Percentiles rank a stretch among this genome's conserved stretches.
These are phyloP conservation scores for Amanita exitialis DNA, from an alignment of 768 basidiomycete genomes.

Conservation along the genomic window DNA sequence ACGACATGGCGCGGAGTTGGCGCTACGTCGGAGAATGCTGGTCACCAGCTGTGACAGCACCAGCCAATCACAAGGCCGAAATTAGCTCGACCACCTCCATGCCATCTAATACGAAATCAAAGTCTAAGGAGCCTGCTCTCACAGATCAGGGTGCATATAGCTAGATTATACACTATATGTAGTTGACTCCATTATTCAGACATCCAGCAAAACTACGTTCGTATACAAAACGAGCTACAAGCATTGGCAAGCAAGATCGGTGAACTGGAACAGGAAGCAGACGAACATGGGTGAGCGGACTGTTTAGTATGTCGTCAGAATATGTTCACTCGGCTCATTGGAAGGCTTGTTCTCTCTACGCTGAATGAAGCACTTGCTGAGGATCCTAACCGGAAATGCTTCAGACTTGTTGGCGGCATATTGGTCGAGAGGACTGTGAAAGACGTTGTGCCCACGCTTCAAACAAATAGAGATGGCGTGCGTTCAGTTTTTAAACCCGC, in stretches of 20 bases:
- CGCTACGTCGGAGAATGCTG: constrained; percentile 21
- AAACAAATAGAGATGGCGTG: constrained; percentile 86
- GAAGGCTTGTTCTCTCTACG: constrained; percentile 74
- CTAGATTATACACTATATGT: constrained; percentile 14
- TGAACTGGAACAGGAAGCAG: constrained; percentile 91
- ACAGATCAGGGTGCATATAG: constrained; percentile 61
- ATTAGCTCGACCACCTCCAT: constrained; percentile 31
- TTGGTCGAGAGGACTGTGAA: constrained; percentile 93
- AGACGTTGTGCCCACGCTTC: constrained; percentile 84
- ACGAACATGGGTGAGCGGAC: constrained; percentile 77
- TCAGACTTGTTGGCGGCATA: constrained; percentile 91
- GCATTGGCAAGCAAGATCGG: constrained; percentile 90
- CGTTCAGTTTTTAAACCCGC: constrained; percentile 16
- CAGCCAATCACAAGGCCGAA: constrained; percentile 37
- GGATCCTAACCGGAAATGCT: constrained; percentile 90
- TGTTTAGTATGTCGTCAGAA: background rate
- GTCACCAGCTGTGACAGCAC: constrained; percentile 22
- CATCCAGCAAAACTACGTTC: constrained; percentile 73
- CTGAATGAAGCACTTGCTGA: constrained; percentile 72
- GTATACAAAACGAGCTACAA: constrained; percentile 83
- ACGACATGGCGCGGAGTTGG: constrained; percentile 39
- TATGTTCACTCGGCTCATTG: constrained; percentile 1
- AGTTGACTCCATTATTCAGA: constrained; percentile 52
- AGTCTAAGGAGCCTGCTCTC: constrained; percentile 45
- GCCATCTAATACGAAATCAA: constrained; percentile 31